phyloP scores from a whole-genome alignment of 495 filamentous ascomycete genomes.

The Cercophora newfieldiana region DNA sequence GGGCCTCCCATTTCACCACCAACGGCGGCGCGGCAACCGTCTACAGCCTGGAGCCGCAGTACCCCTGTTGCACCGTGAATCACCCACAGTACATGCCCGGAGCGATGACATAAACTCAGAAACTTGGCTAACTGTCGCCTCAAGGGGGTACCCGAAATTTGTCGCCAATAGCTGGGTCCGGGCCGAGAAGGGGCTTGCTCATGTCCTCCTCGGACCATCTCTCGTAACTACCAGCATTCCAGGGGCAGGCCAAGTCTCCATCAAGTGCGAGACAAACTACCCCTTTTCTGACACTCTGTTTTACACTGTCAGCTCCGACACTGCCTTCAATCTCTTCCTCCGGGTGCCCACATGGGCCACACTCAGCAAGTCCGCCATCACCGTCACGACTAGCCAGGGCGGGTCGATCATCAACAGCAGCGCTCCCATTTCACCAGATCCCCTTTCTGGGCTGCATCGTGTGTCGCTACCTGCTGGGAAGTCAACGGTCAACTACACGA shows the following conservation, averaged over 20 bases:
- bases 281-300: conserved; percentile 50
- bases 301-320: conserved; percentile 47
- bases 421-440: no score
- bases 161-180: conserved; percentile 34
- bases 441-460: conserved; percentile 33
- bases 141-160: conserved; percentile 61
- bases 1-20: conserved; percentile 22
- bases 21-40: conserved; percentile 24
- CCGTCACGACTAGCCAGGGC: not conserved
- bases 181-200: conserved; percentile 38
- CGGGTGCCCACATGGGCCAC: conserved; percentile 48
- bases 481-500: conserved; percentile 27
- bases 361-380: conserved; percentile 21
- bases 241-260: not conserved
- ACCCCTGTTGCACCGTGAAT: conserved; percentile 64
- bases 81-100: no score
- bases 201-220: conserved; percentile 43
- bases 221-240: conserved; percentile 25
- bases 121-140: no score
- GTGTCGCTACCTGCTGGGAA: conserved; percentile 32
- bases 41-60: conserved; percentile 45
- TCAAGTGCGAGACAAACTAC: conserved; percentile 49
- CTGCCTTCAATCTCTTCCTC: conserved; percentile 48
- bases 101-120: no score
- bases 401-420: not conserved